phyloP scores from a whole-genome alignment of 1,284 basidiomycete genomes.

The Sporisorium reilianum region DNA sequence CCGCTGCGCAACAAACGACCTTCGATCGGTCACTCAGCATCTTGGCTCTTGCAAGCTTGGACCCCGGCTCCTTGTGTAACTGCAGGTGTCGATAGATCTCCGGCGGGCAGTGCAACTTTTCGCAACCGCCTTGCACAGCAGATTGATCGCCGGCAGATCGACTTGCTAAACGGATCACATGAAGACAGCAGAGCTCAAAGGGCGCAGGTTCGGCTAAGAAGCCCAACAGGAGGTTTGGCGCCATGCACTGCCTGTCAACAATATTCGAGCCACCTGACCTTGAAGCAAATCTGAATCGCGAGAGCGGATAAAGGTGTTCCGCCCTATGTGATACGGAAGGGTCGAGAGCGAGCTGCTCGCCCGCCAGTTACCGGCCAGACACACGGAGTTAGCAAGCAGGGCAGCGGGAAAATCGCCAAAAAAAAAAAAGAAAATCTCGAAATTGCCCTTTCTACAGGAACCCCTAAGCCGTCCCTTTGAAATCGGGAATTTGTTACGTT shows the following conservation, averaged over 20 bases:
- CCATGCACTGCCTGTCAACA: neutral
- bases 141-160: conserved; percentile 4
- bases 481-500: neutral
- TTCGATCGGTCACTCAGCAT: conserved; percentile 3
- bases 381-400: neutral
- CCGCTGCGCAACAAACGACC: neutral
- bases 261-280: neutral
- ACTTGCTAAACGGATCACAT: neutral
- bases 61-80: neutral
- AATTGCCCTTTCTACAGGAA: neutral
- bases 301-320: neutral
- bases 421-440: neutral
- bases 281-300: neutral
- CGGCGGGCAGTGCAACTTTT: neutral
- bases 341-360: neutral
- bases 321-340: no score
- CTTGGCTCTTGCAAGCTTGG: neutral
- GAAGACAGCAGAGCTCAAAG: no score
- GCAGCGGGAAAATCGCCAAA: no score
- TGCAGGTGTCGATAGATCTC: neutral
- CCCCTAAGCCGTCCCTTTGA: conserved; percentile 1
- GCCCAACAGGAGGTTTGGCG: neutral
- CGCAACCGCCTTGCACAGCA: neutral
- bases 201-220: neutral
- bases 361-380: no score